Evolutionary conservation across 23 red algal species (phyloP).

Genomic region (Pyropia haitanensis): DNA sequence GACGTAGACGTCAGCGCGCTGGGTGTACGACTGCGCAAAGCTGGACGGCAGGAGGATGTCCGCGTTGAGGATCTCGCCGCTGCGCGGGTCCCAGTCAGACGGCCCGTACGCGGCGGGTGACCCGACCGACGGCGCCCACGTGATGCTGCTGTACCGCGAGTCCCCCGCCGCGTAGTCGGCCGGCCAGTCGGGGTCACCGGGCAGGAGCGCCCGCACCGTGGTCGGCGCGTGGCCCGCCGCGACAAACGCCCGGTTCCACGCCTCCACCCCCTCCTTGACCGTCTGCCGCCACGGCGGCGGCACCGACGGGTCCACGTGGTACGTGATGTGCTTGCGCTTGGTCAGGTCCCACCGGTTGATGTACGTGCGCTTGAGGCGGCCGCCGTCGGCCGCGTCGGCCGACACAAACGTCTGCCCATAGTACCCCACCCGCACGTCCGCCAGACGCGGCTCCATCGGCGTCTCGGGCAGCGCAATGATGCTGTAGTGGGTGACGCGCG

Average conservation of each 20-base stretch:
- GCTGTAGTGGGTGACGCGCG: too few relatives aligned
- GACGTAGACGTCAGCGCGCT: background rate
- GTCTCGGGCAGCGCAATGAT: too few relatives aligned
- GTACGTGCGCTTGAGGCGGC: too few relatives aligned
- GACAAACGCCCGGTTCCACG: slow-evolving; percentile 6
- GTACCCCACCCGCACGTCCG: too few relatives aligned
- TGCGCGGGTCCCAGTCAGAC: slow-evolving; percentile 17
- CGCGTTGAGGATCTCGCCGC: slow-evolving; percentile 18
- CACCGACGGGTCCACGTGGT: background rate
- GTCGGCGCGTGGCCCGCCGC: background rate
- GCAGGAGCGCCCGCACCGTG: slow-evolving; percentile 13
- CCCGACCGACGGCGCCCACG: slow-evolving; percentile 11
- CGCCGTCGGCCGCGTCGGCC: too few relatives aligned
- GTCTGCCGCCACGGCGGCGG: background rate
- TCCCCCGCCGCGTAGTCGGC: slow-evolving; percentile 13
- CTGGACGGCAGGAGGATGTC: slow-evolving; percentile 16
- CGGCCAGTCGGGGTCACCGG: slow-evolving; percentile 23
- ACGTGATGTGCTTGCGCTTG: background rate
- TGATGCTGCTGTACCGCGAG: slow-evolving; percentile 17
- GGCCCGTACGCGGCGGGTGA: slow-evolving; percentile 6
- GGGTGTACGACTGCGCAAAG: background rate
- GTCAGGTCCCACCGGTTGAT: too few relatives aligned
- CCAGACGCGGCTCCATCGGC: too few relatives aligned
- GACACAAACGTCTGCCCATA: too few relatives aligned
- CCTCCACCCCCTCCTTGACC: slow-evolving; percentile 3